Percentiles rank a stretch among this genome's conserved stretches.
Conservation (phyloP, 2,329 filamentous ascomycete genomes). For the Corniculantispora saksenae region DNA sequence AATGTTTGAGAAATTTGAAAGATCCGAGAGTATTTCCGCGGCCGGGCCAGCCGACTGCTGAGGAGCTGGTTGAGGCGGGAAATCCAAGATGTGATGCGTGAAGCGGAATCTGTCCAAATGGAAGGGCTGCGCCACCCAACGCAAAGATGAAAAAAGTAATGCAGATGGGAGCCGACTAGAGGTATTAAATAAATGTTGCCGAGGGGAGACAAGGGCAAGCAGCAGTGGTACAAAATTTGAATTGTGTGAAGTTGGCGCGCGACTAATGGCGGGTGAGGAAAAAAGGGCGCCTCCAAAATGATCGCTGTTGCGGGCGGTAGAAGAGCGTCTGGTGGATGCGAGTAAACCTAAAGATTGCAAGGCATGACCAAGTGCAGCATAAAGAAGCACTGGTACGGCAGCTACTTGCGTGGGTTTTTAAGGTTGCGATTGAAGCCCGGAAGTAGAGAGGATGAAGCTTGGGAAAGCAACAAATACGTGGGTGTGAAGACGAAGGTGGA, state of each 20-base stretch:
- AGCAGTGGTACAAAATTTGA: neutral
- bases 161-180: neutral
- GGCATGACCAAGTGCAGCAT: neutral
- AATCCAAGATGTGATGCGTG: neutral
- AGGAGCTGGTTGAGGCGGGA: neutral
- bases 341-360: conserved; percentile 3
- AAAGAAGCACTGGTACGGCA: neutral
- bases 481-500: conserved; percentile 7
- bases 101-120: neutral
- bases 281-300: conserved; percentile 15
- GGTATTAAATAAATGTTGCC: neutral
- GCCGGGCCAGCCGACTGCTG: conserved; percentile 13
- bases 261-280: conserved; percentile 19
- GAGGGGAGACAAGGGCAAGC: neutral
- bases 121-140: neutral
- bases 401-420: neutral
- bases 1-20: neutral
- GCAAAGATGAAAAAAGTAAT: neutral
- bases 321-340: conserved; percentile 11
- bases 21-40: neutral
- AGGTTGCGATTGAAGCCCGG: neutral
- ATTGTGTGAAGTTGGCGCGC: conserved; percentile 12
- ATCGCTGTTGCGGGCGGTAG: conserved; percentile 11
- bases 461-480: neutral
- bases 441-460: neutral